These are phyloP conservation scores for Mortierella polycephala DNA, from an alignment of 371 early-diverging fungal genomes.

Conservation along the genomic window DNA sequence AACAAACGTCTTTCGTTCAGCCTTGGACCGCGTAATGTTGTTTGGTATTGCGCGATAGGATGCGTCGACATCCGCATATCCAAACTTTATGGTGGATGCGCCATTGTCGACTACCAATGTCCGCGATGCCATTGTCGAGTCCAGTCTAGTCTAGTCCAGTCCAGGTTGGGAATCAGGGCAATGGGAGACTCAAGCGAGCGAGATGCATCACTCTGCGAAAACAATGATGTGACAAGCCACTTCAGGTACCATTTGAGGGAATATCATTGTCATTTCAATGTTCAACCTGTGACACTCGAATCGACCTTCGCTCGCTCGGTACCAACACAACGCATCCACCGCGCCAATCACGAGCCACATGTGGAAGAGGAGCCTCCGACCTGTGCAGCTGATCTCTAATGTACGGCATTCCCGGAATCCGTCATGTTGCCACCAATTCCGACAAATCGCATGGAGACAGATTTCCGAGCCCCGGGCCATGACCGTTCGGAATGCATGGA, in stretches of 20 bases:
- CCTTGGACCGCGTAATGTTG: constrained; percentile 70
- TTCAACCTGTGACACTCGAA: no score
- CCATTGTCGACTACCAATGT: constrained; percentile 82
- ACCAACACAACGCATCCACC: neutral
- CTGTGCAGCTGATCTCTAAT: constrained; percentile 13
- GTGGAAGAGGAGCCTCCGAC: constrained; percentile 49
- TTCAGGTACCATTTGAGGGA: no score
- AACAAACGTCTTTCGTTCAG: constrained; percentile 68
- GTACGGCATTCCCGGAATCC: constrained; percentile 23
- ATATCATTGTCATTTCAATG: no score
- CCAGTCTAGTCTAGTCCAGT: no score
- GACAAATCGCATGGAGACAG: constrained; percentile 5
- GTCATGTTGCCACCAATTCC: constrained; percentile 30
- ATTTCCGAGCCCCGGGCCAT: constrained; percentile 1
- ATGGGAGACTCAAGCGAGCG: neutral
- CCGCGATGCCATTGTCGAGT: constrained; percentile 37
- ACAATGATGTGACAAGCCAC: no score
- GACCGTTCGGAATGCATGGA: constrained; percentile 38
- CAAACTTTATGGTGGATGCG: constrained; percentile 77
- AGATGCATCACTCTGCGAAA: neutral
- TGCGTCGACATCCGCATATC: constrained; percentile 56
- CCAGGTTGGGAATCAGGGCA: neutral
- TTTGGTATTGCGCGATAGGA: constrained; percentile 69
- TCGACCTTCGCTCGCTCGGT: neutral
- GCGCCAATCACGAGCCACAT: constrained; percentile 6